These are phyloP conservation scores for Pisolithus albus DNA, from an alignment of 768 basidiomycete genomes.

Conservation along the genomic window DNA sequence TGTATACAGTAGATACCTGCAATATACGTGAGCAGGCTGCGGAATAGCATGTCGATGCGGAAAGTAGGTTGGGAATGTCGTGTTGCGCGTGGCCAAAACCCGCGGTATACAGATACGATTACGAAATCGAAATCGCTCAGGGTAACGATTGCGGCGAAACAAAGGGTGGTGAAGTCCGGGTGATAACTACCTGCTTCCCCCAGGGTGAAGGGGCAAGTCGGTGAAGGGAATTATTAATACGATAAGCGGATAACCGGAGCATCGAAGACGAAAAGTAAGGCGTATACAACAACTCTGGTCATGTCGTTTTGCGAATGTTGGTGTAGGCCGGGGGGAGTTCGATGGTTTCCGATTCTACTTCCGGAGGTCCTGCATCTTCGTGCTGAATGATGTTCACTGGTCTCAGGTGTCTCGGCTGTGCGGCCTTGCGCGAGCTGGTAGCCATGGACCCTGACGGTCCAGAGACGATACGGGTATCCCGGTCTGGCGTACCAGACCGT, in stretches of 20 bases:
- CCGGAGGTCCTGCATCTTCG: conserved; percentile 68
- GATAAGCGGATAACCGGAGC: background rate
- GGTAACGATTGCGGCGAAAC: too few species aligned
- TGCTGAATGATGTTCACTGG: conserved; percentile 81
- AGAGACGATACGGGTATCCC: background rate
- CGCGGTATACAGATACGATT: background rate
- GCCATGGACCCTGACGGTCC: conserved; percentile 15
- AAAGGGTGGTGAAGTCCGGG: too few species aligned
- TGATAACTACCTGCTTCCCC: too few species aligned
- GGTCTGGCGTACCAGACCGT: background rate
- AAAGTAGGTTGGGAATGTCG: background rate
- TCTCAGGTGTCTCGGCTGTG: conserved; percentile 45
- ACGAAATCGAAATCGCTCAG: background rate
- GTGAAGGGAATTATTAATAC: background rate
- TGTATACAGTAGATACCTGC: too few species aligned
- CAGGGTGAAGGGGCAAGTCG: too few species aligned
- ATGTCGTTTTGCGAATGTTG: conserved; percentile 34
- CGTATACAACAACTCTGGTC: background rate
- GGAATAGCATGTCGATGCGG: background rate
- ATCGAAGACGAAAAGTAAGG: background rate
- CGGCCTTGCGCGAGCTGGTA: conserved; percentile 30
- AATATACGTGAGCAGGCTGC: too few species aligned
- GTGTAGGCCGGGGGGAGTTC: conserved; percentile 84
- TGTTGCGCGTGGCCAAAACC: background rate
- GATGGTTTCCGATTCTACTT: conserved; percentile 57